phyloP scores from a whole-genome alignment of 1,284 basidiomycete species.

The Mycosarcoma mackinlayi region DNA sequence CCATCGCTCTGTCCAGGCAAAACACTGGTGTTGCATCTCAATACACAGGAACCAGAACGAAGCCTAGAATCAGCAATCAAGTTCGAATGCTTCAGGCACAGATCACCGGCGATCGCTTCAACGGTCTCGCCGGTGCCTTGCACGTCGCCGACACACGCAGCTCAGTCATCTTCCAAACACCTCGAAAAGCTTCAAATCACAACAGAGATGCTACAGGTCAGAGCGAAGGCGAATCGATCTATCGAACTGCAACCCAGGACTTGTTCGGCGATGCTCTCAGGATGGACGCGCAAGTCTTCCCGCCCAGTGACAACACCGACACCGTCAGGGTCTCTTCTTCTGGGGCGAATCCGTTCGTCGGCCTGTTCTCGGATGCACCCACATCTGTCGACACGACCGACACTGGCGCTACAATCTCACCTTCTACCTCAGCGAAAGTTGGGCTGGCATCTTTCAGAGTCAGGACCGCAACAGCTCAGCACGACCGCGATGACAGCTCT shows the following conservation, averaged over 20 bases:
- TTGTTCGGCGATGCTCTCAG: slow-evolving; percentile 43
- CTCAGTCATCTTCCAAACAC: slow-evolving; percentile 12
- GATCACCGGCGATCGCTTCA: slow-evolving; percentile 49
- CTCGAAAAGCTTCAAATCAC: not conserved
- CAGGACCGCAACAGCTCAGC: slow-evolving; percentile 8
- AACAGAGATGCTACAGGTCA: slow-evolving; percentile 11
- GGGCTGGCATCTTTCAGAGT: slow-evolving; percentile 10
- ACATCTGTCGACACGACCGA: slow-evolving; percentile 13
- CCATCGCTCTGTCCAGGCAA: slow-evolving; percentile 22
- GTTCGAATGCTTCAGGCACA: slow-evolving; percentile 51
- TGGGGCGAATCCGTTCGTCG: slow-evolving; percentile 1
- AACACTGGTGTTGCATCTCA: slow-evolving; percentile 19
- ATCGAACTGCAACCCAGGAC: slow-evolving; percentile 27
- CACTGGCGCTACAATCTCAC: slow-evolving; percentile 24
- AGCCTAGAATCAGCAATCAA: slow-evolving; percentile 42
- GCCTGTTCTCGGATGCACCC: not conserved
- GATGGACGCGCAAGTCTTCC: slow-evolving; percentile 44
- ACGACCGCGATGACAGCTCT: slow-evolving; percentile 44
- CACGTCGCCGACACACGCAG: slow-evolving; percentile 24
- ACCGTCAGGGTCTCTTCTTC: slow-evolving; percentile 14
- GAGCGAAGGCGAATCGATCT: slow-evolving; percentile 19
- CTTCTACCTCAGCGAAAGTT: slow-evolving; percentile 18
- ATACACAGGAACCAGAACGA: slow-evolving; percentile 17
- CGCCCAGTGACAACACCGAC: slow-evolving; percentile 7
- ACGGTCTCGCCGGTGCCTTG: slow-evolving; percentile 30